phyloP scores from a whole-genome alignment of 2,329 filamentous ascomycete species.

The Fusarium proliferatum region DNA sequence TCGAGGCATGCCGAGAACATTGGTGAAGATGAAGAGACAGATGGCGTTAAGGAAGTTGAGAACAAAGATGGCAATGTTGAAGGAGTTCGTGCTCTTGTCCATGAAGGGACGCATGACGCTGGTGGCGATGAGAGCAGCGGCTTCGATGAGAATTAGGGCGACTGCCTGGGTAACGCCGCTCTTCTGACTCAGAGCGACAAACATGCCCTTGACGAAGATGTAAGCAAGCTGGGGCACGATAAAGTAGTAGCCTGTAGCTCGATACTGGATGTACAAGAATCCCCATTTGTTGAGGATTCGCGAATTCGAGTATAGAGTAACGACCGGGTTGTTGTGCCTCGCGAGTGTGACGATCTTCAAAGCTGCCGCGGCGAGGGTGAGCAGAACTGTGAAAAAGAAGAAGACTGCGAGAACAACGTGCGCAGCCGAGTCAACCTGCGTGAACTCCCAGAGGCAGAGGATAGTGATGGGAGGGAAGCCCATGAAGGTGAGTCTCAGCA shows the following conservation, averaged over 20 bases:
- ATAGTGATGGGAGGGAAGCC: constrained; percentile 92
- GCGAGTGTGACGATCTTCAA: constrained; percentile 91
- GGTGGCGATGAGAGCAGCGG: constrained; percentile 77
- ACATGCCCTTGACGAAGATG: constrained; percentile 84
- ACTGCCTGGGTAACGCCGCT: constrained; percentile 82
- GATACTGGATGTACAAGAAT: constrained; percentile 96
- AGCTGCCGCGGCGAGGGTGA: constrained; percentile 83
- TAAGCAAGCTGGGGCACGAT: constrained; percentile 83
- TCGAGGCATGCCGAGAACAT: constrained; percentile 83
- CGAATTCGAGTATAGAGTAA: constrained; percentile 94
- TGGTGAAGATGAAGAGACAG: constrained; percentile 88
- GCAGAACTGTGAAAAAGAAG: constrained; percentile 83
- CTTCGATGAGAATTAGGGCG: constrained; percentile 85
- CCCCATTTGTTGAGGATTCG: constrained; percentile 96
- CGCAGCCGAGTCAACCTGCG: constrained; percentile 83
- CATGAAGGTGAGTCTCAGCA: constrained; percentile 89
- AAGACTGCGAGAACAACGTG: constrained; percentile 88
- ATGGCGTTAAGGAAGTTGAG: constrained; percentile 92
- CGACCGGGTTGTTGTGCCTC: constrained; percentile 94
- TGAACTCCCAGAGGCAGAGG: constrained; percentile 93
- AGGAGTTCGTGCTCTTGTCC: constrained; percentile 97
- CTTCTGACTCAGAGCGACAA: constrained; percentile 83
- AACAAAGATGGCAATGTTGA: constrained; percentile 91
- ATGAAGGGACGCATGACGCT: constrained; percentile 91
- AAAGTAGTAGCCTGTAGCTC: constrained; percentile 95